Evolutionary conservation across 108 stramenopile species (phyloP).

Genomic region (Craspedostauros australis): DNA sequence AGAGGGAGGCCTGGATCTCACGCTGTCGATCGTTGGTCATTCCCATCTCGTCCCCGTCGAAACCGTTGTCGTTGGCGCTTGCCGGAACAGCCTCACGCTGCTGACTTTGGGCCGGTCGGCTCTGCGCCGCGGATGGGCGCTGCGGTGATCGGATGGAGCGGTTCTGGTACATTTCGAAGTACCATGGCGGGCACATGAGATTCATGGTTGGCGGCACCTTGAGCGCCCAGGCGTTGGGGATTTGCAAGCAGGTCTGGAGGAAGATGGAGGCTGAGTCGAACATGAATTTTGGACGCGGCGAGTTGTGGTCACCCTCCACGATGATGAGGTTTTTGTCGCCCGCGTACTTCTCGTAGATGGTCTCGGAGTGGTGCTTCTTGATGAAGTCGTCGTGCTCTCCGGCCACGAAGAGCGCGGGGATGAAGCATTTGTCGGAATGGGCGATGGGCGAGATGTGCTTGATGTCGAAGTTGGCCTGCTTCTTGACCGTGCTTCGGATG

Average conservation of each 20-base stretch:
- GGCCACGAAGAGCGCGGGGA: slow-evolving; percentile 93
- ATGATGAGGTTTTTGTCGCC: slow-evolving; percentile 97
- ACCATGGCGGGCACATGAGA: slow-evolving; percentile 80
- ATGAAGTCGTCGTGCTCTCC: slow-evolving; percentile 95
- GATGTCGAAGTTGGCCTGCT: slow-evolving; percentile 90
- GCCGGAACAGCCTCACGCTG: neutral
- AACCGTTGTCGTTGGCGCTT: slow-evolving; percentile 24
- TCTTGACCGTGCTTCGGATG: slow-evolving; percentile 80
- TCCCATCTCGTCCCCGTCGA: slow-evolving; percentile 69
- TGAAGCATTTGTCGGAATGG: slow-evolving; percentile 88
- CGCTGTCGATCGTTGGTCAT: slow-evolving; percentile 82
- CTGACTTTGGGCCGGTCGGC: too few species aligned
- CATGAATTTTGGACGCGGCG: slow-evolving; percentile 91
- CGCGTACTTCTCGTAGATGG: slow-evolving; percentile 83
- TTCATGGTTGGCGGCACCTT: slow-evolving; percentile 75
- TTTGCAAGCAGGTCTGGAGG: slow-evolving; percentile 81
- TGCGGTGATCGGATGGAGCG: slow-evolving; percentile 18
- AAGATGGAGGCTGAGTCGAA: slow-evolving; percentile 95
- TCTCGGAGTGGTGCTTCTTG: slow-evolving; percentile 74
- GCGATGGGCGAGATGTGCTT: slow-evolving; percentile 80
- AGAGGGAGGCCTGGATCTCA: slow-evolving; percentile 82
- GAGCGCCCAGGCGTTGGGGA: slow-evolving; percentile 74
- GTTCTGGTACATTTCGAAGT: slow-evolving; percentile 50
- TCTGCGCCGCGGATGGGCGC: neutral
- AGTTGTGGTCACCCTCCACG: slow-evolving; percentile 98